Evolutionary conservation across 1,139 yeast species (phyloP), one percentile per base, ranked within the genome.

Genomic region (Arxiozyma heterogenica): DNA sequence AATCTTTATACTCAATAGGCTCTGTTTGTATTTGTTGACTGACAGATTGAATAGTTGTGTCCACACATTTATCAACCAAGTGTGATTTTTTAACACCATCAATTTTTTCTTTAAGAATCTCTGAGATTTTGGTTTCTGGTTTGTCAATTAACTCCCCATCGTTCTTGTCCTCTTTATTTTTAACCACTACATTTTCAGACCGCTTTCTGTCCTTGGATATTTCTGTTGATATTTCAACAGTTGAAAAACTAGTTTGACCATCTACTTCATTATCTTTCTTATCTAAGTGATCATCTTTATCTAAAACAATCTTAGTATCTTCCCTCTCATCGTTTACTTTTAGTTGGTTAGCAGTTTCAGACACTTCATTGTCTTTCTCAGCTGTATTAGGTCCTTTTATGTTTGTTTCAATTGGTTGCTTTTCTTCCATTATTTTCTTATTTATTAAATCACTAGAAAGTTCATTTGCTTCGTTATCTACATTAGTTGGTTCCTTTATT

Each of bases 1-100:
- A 23, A 44, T 44, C 39, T 17, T 20, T 39, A 9, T 27, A 27
- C 15, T 53, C 52, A 7, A 44, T n/a, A 2, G 49, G 41, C 4
- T 49, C 55, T 5, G 63, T 54, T 53, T 58, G 51, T 50, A 59
- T 30, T 52, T 54, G 7, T 27, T 45, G 25, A 54, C 55, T 9
- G 53, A 17, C 17, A 38, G 49, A 39, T 45, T 48, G 43, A 34
- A 39, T 18, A 21, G 44, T 38, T 12, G 51, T 18, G n/a, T 43
- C 27, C 23, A 43, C 42, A 45, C 34, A 18, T 17, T 34, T 43
- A 34, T 17, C 41, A 27, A 4, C 41, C 1, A 22, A 12, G 34
- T 43, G 34, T 27, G 30, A 9, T 5, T 42, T 38, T 17, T 20
- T 1, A 42, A 8, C 18, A 15, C 17, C 48, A 49, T 23, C 51